Base-by-base conservation (phyloP, 345 rosid genomes). In the Gossypium sturtianum region DNA sequence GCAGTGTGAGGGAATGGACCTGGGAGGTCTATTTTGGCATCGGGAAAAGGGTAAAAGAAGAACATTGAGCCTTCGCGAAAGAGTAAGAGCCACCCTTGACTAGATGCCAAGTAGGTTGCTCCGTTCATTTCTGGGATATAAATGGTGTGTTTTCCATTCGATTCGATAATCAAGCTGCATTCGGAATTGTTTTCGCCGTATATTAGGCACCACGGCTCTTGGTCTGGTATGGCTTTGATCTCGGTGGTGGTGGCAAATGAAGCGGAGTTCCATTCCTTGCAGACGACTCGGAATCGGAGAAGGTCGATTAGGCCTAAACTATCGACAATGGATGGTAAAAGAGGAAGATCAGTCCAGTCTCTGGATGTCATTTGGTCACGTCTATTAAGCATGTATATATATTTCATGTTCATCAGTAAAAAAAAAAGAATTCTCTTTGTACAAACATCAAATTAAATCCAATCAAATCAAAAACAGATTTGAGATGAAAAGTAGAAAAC, bases 1-100 rank as follows among this genome's bases (percentile, higher is more conserved):
- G 4, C 19, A 0, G 51, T 27, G 20, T n/a, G 16, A 11, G 72
- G 75, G 12, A 82, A 61, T 4, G 27, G 12, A 3, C 9, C 29
- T 0, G 82, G 80, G 71, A 82, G 76, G 25, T 74, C 72, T 3
- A 79, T 77, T 66, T n/a, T 79, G 0, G 79, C 73, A 10, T 69
- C 60, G 0, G 81, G 79, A 12, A 79, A 74, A 12, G 82, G 85
- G 76, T 73, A 82, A 23, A 79, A 82, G 75, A 82, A 76, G 74
- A 44, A 82, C 47, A 79, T 8, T 1, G 75, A 54, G 57, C 22
- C 74, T 66, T 73, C 43, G 2, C 17, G 1, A 54, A 52, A 17
- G 0, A 79, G 7, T 29, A 82, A 77, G 53, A 82, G 77, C 82
- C 82, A 79, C 2, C 82, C 79, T 0, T 60, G 41, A 16, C 47